Percentiles rank a stretch among this genome's conserved stretches.
These are phyloP conservation scores for Aureobasidium sp. DNA, from an alignment of 2,329 filamentous ascomycete species.

Conservation along the genomic window DNA sequence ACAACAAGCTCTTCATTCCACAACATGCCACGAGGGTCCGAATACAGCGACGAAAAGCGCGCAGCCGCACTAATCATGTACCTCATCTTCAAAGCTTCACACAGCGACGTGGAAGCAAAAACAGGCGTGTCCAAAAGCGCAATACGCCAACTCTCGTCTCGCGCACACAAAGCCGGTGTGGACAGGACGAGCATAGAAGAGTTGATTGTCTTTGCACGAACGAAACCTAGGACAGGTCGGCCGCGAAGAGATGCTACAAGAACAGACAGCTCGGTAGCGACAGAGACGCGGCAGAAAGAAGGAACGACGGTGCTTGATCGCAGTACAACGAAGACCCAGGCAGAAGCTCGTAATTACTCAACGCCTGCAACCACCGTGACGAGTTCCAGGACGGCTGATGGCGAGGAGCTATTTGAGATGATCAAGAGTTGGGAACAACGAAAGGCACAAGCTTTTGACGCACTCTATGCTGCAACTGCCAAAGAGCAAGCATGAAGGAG, in stretches of 20 bases:
- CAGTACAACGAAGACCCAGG: neutral
- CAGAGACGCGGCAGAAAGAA: neutral
- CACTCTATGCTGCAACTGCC: neutral
- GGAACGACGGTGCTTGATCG: neutral
- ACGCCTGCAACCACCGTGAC: neutral
- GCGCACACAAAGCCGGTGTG: neutral
- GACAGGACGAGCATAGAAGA: neutral
- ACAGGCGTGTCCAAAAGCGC: neutral
- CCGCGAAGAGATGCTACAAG: neutral
- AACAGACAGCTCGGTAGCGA: neutral
- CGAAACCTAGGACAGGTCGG: neutral
- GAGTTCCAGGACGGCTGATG: neutral
- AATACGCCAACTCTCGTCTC: neutral
- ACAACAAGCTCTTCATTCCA: neutral
- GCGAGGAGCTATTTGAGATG: neutral
- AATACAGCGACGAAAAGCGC: constrained; percentile 6
- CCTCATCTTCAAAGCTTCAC: neutral
- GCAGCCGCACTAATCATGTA: neutral
- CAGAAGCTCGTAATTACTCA: neutral
- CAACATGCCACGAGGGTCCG: neutral
- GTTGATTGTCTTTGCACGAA: neutral
- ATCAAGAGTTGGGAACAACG: neutral
- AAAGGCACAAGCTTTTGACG: neutral
- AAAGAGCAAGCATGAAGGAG: neutral
- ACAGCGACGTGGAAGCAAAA: neutral